Evolutionary conservation across 441 rosid genomes (phyloP).

Genomic region (Rhodomyrtus psidioides): DNA sequence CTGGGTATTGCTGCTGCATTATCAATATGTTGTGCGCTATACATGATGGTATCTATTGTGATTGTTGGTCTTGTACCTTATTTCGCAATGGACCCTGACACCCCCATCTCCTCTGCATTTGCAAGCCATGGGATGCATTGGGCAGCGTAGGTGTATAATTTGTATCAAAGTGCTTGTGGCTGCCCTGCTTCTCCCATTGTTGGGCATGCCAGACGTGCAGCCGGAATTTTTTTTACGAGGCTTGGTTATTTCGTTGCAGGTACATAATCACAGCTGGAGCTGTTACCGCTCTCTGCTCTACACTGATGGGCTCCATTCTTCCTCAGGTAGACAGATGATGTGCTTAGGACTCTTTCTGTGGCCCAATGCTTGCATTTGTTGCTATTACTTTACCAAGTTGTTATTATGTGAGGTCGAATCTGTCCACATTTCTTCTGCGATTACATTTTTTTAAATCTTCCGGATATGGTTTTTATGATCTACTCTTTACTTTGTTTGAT

Average conservation of each 20-base stretch:
- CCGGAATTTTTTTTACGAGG: not conserved
- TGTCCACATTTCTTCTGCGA: not conserved
- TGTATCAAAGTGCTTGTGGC: not conserved
- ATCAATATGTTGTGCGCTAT: conserved; percentile 72
- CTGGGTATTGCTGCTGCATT: conserved; percentile 83
- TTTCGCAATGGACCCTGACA: conserved; percentile 91
- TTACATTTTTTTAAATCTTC: not conserved
- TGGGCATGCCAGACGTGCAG: not conserved
- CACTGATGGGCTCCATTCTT: conserved; percentile 89
- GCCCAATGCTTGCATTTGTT: not conserved
- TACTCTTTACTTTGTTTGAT: not conserved
- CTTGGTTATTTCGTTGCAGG: conserved; percentile 31
- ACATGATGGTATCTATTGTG: conserved; percentile 88
- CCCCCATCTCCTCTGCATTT: conserved; percentile 96
- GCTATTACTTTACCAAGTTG: not conserved
- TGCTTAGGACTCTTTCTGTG: not conserved
- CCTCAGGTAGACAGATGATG: conserved; percentile 65
- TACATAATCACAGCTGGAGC: conserved; percentile 84
- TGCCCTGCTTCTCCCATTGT: not conserved
- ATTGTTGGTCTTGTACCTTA: conserved; percentile 96
- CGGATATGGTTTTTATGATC: not conserved
- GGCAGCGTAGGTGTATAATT: conserved; percentile 73
- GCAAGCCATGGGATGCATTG: conserved; percentile 86
- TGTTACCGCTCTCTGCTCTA: conserved; percentile 89
- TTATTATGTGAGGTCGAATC: not conserved